A percentile compares a stretch with the other conserved stretches of the same genome.
Conservation (phyloP, 2,329 filamentous ascomycete genomes). For the Penicillium sp. region DNA sequence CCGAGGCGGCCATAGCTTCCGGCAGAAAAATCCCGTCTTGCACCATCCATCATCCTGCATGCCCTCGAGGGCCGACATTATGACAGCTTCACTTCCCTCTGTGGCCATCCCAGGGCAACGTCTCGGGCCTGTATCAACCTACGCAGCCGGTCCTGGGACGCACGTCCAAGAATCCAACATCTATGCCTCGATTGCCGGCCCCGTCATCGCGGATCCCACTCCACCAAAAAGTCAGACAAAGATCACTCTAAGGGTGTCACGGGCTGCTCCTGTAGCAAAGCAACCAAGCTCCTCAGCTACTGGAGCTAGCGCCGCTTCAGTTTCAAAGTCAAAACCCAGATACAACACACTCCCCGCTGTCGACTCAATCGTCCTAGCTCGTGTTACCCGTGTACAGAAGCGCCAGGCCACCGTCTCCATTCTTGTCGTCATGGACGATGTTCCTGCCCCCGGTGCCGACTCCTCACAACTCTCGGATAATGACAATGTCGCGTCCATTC, state of each 20-base stretch:
- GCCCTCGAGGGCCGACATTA: conserved; percentile 13
- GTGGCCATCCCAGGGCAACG: conserved; percentile 75
- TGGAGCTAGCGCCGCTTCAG: conserved; percentile 1
- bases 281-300: not conserved
- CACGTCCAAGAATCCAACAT: conserved; percentile 71
- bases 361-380: conserved; percentile 71
- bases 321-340: conserved; percentile 39
- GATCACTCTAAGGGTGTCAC: conserved; percentile 39
- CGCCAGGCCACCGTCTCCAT: conserved; percentile 83
- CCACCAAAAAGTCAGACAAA: conserved; percentile 27
- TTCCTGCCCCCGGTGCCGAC: conserved; percentile 17
- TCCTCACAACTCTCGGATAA: conserved; percentile 28
- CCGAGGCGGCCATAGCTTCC: conserved; percentile 7
- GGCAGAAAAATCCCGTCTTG: conserved; percentile 8
- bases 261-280: conserved; percentile 13
- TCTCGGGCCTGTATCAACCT: conserved; percentile 62
- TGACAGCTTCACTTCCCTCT: conserved; percentile 33
- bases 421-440: conserved; percentile 64
- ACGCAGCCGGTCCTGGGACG: conserved; percentile 71
- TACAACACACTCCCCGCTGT: conserved; percentile 76
- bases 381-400: conserved; percentile 77
- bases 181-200: conserved; percentile 75
- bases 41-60: conserved; percentile 1
- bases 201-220: conserved; percentile 53
- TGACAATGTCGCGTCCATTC: conserved; percentile 35